Conservation (phyloP, 306 rosid genomes). For the Dalbergia oliveri region DNA sequence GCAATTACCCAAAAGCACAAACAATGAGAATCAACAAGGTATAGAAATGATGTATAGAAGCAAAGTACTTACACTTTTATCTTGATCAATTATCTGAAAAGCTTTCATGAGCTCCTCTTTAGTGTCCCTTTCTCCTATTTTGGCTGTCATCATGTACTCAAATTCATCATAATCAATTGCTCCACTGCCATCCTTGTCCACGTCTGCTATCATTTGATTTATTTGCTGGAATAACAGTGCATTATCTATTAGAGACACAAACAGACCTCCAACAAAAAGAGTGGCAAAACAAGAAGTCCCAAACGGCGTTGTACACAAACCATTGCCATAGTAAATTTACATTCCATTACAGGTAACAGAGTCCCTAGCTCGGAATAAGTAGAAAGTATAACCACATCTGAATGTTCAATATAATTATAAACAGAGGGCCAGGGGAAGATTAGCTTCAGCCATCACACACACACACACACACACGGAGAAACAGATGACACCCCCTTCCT, state of each 20-base stretch:
- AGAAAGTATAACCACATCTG: constrained; percentile 6
- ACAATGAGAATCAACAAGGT: constrained; percentile 30
- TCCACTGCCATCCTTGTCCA: constrained; percentile 99
- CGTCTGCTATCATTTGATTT: constrained; percentile 94
- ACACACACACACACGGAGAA: background rate
- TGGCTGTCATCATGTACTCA: constrained; percentile 94
- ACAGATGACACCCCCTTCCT: background rate
- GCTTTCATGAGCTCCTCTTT: constrained; percentile 98
- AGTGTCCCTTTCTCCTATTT: constrained; percentile 96
- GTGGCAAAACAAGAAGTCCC: constrained; percentile 38
- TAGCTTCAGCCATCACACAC: constrained; percentile 27
- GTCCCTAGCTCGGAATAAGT: constrained; percentile 13
- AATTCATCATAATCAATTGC: constrained; percentile 94
- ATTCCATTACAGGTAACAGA: constrained; percentile 17
- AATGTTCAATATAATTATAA: background rate
- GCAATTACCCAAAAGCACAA: constrained; percentile 36
- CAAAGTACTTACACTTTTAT: constrained; percentile 66
- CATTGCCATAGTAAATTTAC: constrained; percentile 9
- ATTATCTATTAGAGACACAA: constrained; percentile 49
- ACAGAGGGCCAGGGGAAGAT: background rate
- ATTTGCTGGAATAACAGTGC: constrained; percentile 76
- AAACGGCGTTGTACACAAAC: background rate
- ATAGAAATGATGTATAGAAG: constrained; percentile 1
- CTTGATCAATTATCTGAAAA: constrained; percentile 79
- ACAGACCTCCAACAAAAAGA: constrained; percentile 31